phyloP scores from a whole-genome alignment of 2,329 filamentous ascomycete genomes.

The Colletotrichum abscissum region DNA sequence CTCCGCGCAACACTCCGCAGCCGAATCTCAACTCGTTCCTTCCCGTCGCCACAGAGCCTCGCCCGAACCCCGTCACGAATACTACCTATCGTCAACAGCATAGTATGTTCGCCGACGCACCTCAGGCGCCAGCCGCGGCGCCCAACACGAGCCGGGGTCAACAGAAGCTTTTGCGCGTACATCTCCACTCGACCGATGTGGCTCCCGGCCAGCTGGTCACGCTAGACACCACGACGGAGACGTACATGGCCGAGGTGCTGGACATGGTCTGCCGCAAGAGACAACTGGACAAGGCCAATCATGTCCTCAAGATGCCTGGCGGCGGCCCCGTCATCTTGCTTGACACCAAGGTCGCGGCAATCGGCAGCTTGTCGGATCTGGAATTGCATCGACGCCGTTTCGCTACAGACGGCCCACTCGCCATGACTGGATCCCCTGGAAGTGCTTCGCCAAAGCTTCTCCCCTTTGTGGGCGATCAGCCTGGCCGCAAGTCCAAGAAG shows the following conservation, averaged over 20 bases:
- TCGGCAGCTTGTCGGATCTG: constrained; percentile 79
- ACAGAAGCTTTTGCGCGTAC: constrained; percentile 77
- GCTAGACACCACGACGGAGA: constrained; percentile 82
- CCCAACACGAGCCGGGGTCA: constrained; percentile 66
- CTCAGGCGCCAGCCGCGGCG: constrained; percentile 57
- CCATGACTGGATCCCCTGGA: constrained; percentile 75
- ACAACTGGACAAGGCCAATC: constrained; percentile 81
- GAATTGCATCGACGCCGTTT: constrained; percentile 82
- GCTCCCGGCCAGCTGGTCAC: constrained; percentile 80
- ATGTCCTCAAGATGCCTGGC: constrained; percentile 81
- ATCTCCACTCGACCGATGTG: constrained; percentile 76
- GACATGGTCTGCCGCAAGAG: constrained; percentile 82
- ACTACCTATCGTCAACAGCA: constrained; percentile 68
- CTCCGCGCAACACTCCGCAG: constrained; percentile 60
- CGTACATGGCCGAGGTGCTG: constrained; percentile 84
- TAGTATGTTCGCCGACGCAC: constrained; percentile 66
- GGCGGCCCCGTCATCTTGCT: constrained; percentile 80
- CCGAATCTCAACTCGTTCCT: constrained; percentile 47
- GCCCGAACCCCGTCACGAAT: constrained; percentile 70
- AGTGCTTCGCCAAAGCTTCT: constrained; percentile 76
- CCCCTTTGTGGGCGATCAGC: constrained; percentile 56
- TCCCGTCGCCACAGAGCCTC: constrained; percentile 47
- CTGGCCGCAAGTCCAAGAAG: constrained; percentile 61
- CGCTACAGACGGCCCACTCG: constrained; percentile 77
- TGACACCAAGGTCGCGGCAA: constrained; percentile 82